phyloP scores from a whole-genome alignment of 1,284 basidiomycete genomes.

The Sanghuangporus sanghuang region DNA sequence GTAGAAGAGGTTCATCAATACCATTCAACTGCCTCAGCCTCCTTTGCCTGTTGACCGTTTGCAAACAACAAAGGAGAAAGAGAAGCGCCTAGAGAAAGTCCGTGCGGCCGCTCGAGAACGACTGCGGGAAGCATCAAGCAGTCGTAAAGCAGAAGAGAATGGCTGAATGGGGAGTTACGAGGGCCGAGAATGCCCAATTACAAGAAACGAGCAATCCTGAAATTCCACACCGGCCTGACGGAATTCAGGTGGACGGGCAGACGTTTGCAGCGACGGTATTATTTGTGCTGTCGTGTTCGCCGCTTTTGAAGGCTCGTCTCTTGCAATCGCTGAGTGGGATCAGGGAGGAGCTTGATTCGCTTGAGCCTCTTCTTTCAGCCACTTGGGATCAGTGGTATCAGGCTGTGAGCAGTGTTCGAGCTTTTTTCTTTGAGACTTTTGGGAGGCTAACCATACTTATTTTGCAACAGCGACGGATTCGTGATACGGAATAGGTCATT shows the following conservation, averaged over 20 bases:
- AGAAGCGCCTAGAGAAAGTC: slow-evolving; percentile 57
- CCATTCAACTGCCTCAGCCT: slow-evolving; percentile 21
- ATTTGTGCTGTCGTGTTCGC: slow-evolving; percentile 65
- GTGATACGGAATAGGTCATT: too few species aligned
- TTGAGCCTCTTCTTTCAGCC: slow-evolving; percentile 73
- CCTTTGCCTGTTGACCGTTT: slow-evolving; percentile 21
- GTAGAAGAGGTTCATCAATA: neutral
- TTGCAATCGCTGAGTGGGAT: slow-evolving; percentile 66
- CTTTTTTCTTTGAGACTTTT: too few species aligned
- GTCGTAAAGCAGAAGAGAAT: slow-evolving; percentile 72
- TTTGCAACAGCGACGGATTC: too few species aligned
- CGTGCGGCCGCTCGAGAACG: slow-evolving; percentile 68
- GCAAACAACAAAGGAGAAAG: slow-evolving; percentile 41
- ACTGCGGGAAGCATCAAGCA: slow-evolving; percentile 69
- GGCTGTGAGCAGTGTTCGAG: slow-evolving; percentile 38
- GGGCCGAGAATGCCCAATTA: slow-evolving; percentile 46
- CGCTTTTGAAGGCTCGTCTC: slow-evolving; percentile 66
- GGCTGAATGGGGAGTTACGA: slow-evolving; percentile 69
- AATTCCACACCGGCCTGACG: slow-evolving; percentile 32
- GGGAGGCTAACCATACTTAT: too few species aligned
- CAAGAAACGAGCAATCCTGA: slow-evolving; percentile 27
- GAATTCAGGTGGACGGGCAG: slow-evolving; percentile 45
- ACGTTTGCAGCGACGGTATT: slow-evolving; percentile 71
- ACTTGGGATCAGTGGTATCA: slow-evolving; percentile 81
- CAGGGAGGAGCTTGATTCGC: slow-evolving; percentile 67